Evolutionary conservation across 768 basidiomycete species (phyloP).

Genomic region (Macrolepiota fuliginosa): DNA sequence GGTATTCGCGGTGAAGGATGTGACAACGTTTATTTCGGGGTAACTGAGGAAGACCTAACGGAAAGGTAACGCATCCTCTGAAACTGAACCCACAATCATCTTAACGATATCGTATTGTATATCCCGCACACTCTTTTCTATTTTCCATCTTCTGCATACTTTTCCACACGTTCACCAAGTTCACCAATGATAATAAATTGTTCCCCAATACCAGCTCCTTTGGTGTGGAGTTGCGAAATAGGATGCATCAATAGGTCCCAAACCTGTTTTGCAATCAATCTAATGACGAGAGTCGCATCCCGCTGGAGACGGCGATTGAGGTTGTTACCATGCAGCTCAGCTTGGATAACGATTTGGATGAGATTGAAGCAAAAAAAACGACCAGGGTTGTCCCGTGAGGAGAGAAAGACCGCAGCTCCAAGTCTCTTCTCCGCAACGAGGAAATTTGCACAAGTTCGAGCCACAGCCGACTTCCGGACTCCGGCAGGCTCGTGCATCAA

Average conservation of each 20-base stretch:
- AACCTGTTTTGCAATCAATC: background rate
- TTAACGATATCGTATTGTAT: background rate
- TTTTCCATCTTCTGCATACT: background rate
- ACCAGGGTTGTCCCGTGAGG: background rate
- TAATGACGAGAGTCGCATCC: background rate
- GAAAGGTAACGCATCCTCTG: background rate
- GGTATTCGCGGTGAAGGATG: too few relatives aligned
- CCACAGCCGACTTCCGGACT: slow-evolving; percentile 8
- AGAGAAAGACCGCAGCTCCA: slow-evolving; percentile 9
- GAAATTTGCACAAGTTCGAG: background rate
- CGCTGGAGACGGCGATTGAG: background rate
- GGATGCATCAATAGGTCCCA: slow-evolving; percentile 3
- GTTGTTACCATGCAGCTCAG: background rate
- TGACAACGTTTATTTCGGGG: background rate
- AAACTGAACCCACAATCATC: background rate
- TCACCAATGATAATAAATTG: slow-evolving; percentile 4
- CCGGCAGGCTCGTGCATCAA: slow-evolving; percentile 7
- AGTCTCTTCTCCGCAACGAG: background rate
- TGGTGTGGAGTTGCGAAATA: background rate
- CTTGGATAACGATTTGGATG: background rate
- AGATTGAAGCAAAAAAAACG: background rate
- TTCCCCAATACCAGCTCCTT: background rate
- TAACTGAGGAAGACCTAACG: slow-evolving; percentile 9
- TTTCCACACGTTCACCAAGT: slow-evolving; percentile 8
- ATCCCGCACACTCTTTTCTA: too few relatives aligned